These are phyloP conservation scores for Geotrichum armillariae DNA, from an alignment of 1,139 yeast species.

Conservation along the genomic window DNA sequence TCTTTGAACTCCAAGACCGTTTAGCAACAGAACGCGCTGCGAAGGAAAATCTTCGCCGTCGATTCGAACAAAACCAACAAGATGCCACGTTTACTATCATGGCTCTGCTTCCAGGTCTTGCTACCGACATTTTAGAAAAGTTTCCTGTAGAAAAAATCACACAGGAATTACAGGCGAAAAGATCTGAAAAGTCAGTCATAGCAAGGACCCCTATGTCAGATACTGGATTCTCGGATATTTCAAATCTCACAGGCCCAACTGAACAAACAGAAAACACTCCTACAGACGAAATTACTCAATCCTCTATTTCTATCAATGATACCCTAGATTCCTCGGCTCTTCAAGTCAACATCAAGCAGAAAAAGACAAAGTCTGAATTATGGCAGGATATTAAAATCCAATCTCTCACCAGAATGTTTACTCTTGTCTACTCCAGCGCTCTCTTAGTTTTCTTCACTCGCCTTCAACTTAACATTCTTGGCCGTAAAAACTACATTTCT, in stretches of 20 bases:
- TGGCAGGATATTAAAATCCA: slow-evolving; percentile 83
- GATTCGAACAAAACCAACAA: slow-evolving; percentile 89
- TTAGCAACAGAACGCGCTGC: slow-evolving; percentile 74
- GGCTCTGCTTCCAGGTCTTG: slow-evolving; percentile 78
- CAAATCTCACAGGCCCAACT: slow-evolving; percentile 39
- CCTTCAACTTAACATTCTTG: slow-evolving; percentile 82
- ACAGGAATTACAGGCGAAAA: slow-evolving; percentile 64
- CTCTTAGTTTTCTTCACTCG: slow-evolving; percentile 74
- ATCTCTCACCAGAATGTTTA: slow-evolving; percentile 68
- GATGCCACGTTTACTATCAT: slow-evolving; percentile 85
- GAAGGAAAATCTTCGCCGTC: slow-evolving; percentile 53
- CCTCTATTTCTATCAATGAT: slow-evolving; percentile 7
- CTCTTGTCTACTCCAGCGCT: slow-evolving; percentile 68
- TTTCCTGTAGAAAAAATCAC: slow-evolving; percentile 77
- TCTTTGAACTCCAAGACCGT: slow-evolving; percentile 66
- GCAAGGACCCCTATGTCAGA: slow-evolving; percentile 17
- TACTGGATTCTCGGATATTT: slow-evolving; percentile 29
- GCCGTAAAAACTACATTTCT: slow-evolving; percentile 80
- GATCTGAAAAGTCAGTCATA: slow-evolving; percentile 40
- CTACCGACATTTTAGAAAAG: slow-evolving; percentile 59
- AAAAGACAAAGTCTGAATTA: slow-evolving; percentile 64
- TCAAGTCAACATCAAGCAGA: slow-evolving; percentile 18
- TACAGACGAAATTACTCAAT: slow-evolving; percentile 5
- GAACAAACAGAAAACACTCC: slow-evolving; percentile 8
- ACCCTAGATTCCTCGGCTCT: slow-evolving; percentile 14